Evolutionary conservation across 108 stramenopile species (phyloP).

Genomic region (Pseudonitzschia multistriata): DNA sequence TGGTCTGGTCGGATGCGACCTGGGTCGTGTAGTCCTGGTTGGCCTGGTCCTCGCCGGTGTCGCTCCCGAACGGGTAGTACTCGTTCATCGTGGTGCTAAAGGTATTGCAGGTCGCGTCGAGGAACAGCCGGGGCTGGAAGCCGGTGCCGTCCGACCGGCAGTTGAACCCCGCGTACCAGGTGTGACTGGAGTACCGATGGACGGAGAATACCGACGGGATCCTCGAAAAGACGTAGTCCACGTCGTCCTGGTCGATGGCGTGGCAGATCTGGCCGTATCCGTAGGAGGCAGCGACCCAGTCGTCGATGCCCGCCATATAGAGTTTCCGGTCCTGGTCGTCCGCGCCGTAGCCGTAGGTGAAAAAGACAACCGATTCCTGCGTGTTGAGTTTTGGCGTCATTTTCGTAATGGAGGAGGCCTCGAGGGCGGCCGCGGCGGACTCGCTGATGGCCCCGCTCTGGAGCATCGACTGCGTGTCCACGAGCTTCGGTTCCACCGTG

Average conservation of each 20-base stretch:
- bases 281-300: conserved; percentile 1
- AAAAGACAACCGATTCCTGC: conserved; percentile 14
- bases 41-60: not conserved
- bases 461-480: not conserved
- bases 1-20: conserved; percentile 3
- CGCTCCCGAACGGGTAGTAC: conserved; percentile 4
- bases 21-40: not conserved
- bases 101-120: conserved; percentile 9
- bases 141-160: conserved; percentile 5
- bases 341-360: not conserved
- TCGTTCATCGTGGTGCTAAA: not conserved
- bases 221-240: not conserved
- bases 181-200: not conserved
- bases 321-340: conserved; percentile 3
- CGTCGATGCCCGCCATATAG: conserved; percentile 5
- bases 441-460: not conserved
- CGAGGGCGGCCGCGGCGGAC: not conserved
- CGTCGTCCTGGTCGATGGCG: conserved; percentile 11
- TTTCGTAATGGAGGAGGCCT: not conserved
- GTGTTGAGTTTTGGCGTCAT: conserved; percentile 6
- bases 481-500: conserved; percentile 1
- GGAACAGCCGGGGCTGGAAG: conserved; percentile 1
- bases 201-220: not conserved
- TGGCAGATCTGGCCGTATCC: conserved; percentile 8
- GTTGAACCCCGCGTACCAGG: conserved; percentile 15